Base-by-base conservation (phyloP, 2,329 filamentous ascomycete genomes). In the Furcasterigmium furcatum region DNA sequence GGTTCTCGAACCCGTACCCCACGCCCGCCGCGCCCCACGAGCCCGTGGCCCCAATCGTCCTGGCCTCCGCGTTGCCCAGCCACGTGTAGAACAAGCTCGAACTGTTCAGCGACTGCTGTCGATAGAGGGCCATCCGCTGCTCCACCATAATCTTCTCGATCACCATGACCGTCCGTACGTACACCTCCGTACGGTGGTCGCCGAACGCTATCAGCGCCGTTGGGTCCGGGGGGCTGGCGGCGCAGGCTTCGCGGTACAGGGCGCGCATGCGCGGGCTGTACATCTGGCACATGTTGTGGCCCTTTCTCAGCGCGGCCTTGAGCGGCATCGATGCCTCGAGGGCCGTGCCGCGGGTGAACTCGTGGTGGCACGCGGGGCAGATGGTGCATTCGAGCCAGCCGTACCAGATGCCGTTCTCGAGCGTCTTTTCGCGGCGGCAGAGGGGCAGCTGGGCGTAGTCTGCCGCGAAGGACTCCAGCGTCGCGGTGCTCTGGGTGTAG, bases 191-290 rank as follows among this genome's bases (percentile, higher is more conserved):
- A 3, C 62, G 54, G 35, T 56, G 55, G 13, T 48, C 52, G 2
- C 62, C 57, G 4, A 50, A 48, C 2, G 46, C 40, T 1, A 67
- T 48, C 24, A 71, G 50, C 2, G 46, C 49, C 14, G 45, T 21
- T 1, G 49, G 41, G 5, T 59, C 49, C 1, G 58, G 52, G 27
- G 58, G 51, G 1, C 42, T 50, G 4, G 53, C 44, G 6, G 36
- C 32, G 38, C 64, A 64, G 3, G 64, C 63, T 20, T 61, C 52
- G 2, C 44, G 46, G 49, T 65, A 68, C 0, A 66, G 41, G 1
- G 47, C 40, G 7, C 67, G 61, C 59, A 70, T 68, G 10, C 64
- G 64, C 20, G 58, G 54, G 5, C 63, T 66, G 46, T 65, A 70
- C 36, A 68, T 49, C 38, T 68, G 64, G 49, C 67, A 69, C 55